Percentiles rank a stretch among this genome's conserved stretches.
Evolutionary conservation across 805 yeast genomes (phyloP).

Genomic region (Metschnikowia colocasiae): DNA sequence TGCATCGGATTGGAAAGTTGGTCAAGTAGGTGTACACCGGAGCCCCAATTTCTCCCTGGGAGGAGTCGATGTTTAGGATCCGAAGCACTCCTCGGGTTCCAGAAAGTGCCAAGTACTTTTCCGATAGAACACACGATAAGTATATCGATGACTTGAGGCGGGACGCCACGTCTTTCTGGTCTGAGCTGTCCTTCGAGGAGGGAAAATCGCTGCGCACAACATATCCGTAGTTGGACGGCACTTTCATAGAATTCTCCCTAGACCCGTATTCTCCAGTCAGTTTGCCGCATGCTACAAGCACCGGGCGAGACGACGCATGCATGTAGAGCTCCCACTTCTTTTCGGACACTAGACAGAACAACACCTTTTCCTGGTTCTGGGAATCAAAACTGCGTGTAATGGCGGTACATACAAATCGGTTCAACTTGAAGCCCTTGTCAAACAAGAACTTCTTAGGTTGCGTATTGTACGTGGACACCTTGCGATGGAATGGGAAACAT

Average conservation of each 20-base stretch:
- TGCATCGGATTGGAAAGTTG: constrained; percentile 73
- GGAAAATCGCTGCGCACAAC: constrained; percentile 28
- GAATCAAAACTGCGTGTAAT: constrained; percentile 30
- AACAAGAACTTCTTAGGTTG: constrained; percentile 45
- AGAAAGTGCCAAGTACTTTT: constrained; percentile 58
- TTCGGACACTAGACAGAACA: constrained; percentile 62
- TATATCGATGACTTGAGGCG: constrained; percentile 55
- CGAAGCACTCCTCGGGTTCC: constrained; percentile 71
- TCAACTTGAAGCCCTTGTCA: constrained; percentile 22
- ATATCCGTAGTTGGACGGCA: constrained; percentile 21
- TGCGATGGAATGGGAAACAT: constrained; percentile 80
- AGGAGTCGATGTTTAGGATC: constrained; percentile 49
- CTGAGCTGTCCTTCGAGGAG: constrained; percentile 7
- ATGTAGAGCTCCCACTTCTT: constrained; percentile 71
- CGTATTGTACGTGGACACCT: constrained; percentile 45
- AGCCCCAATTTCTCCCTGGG: constrained; percentile 41
- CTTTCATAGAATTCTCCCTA: constrained; percentile 25
- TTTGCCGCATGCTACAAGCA: constrained; percentile 62
- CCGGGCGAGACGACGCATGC: constrained; percentile 47
- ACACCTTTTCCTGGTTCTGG: constrained; percentile 56
- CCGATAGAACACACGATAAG: constrained; percentile 56
- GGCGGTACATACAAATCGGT: constrained; percentile 29
- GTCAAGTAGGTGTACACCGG: constrained; percentile 67
- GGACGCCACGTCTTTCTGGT: constrained; percentile 26
- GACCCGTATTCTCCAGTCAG: constrained; percentile 66